These are phyloP conservation scores for Hyphodiscus sp. DNA, from an alignment of 2,329 filamentous ascomycete genomes.

Conservation along the genomic window DNA sequence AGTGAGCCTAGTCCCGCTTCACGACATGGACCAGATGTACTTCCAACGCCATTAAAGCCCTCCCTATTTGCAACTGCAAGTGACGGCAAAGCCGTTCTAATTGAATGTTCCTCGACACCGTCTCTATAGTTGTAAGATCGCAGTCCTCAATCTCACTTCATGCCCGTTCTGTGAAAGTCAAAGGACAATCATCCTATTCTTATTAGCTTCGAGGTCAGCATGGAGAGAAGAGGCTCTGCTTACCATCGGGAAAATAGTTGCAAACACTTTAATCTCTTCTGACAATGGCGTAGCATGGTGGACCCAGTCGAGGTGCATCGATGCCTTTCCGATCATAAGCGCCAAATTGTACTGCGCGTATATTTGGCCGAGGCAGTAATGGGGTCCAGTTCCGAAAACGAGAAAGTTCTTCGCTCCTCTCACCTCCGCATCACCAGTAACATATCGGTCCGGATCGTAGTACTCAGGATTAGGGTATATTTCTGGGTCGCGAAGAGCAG, in stretches of 20 bases:
- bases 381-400: slow-evolving; percentile 90
- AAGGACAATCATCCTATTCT: slow-evolving; percentile 71
- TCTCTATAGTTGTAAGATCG: neutral
- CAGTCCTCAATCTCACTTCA: neutral
- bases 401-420: slow-evolving; percentile 89
- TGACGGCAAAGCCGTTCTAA: neutral
- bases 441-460: slow-evolving; percentile 90
- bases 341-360: slow-evolving; percentile 88
- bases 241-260: slow-evolving; percentile 95
- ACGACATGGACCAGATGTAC: neutral
- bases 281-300: slow-evolving; percentile 78
- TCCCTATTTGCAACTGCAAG: slow-evolving; percentile 1
- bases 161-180: slow-evolving; percentile 51
- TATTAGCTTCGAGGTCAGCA: slow-evolving; percentile 14
- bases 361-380: slow-evolving; percentile 92
- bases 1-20: neutral
- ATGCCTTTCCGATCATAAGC: slow-evolving; percentile 84
- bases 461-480: slow-evolving; percentile 84
- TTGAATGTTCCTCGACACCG: neutral
- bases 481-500: slow-evolving; percentile 85
- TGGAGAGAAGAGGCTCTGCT: slow-evolving; percentile 30
- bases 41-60: neutral
- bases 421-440: slow-evolving; percentile 73
- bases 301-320: slow-evolving; percentile 80
- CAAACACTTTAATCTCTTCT: slow-evolving; percentile 97